Evolutionary conservation across 176 grass and related monocot species (phyloP).

Genomic region (Lolium perenne): DNA sequence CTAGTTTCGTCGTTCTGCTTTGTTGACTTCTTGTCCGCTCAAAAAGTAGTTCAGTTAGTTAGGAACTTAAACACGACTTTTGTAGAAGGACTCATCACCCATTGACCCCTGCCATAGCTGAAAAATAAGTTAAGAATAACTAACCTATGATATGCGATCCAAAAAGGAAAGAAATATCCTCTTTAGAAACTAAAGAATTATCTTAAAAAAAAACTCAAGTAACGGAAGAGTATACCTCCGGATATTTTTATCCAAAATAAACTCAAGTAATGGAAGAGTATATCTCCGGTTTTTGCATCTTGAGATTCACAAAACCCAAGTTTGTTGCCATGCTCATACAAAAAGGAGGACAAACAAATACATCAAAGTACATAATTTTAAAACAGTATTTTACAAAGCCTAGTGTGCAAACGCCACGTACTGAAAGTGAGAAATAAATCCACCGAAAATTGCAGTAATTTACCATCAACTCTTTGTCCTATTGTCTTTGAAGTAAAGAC

Average conservation of each 20-base stretch:
- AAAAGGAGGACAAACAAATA: not conserved
- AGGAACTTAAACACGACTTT: constrained; percentile 14
- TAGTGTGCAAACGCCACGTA: not conserved
- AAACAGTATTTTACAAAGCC: too few species aligned
- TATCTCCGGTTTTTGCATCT: not conserved
- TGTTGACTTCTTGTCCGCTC: not conserved
- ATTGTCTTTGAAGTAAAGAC: not conserved
- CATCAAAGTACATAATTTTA: not conserved
- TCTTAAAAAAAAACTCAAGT: not conserved
- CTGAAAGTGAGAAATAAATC: not conserved
- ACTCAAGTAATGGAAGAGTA: not conserved
- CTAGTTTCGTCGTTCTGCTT: constrained; percentile 25
- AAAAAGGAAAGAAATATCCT: not conserved
- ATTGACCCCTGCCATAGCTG: not conserved
- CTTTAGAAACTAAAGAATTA: not conserved
- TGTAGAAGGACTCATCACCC: not conserved
- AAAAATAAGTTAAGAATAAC: not conserved
- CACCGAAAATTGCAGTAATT: not conserved
- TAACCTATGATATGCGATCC: not conserved
- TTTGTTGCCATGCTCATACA: not conserved
- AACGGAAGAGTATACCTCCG: not conserved
- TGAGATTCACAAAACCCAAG: not conserved
- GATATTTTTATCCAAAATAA: not conserved
- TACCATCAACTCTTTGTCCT: not conserved
- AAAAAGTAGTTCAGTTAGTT: constrained; percentile 27